Percentiles rank a stretch among this genome's conserved stretches.
These are phyloP conservation scores for Thielaviopsis populi DNA, from an alignment of 2,329 filamentous ascomycete species.

Conservation along the genomic window DNA sequence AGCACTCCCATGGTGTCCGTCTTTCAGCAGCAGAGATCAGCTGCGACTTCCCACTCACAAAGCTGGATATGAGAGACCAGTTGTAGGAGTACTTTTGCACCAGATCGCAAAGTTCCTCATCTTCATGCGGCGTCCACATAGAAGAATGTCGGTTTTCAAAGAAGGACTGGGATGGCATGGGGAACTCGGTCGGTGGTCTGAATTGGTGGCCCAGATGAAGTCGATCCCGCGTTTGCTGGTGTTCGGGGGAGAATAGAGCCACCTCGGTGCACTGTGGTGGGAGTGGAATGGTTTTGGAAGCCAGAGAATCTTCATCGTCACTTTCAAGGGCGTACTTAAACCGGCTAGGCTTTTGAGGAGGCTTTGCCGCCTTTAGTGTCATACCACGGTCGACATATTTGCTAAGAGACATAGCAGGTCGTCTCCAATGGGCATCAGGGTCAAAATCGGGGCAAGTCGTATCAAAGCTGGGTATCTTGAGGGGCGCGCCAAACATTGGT, in stretches of 20 bases:
- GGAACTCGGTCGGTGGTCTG: constrained; percentile 76
- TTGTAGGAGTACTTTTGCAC: constrained; percentile 95
- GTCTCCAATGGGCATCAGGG: constrained; percentile 58
- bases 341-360: constrained; percentile 63
- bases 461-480: constrained; percentile 44
- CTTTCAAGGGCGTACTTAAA: constrained; percentile 67
- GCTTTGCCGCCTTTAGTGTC: constrained; percentile 48
- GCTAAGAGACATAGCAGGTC: constrained; percentile 66
- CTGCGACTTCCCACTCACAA: constrained; percentile 56
- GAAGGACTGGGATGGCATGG: constrained; percentile 80
- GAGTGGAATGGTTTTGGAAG: constrained; percentile 29
- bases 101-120: constrained; percentile 71
- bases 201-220: constrained; percentile 87
- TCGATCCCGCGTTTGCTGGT: constrained; percentile 76
- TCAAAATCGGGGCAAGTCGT: constrained; percentile 42
- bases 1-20: constrained; percentile 95
- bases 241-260: constrained; percentile 76
- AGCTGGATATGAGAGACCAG: constrained; percentile 83
- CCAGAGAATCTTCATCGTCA: constrained; percentile 35
- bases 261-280: constrained; percentile 60
- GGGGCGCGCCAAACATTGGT: constrained; percentile 58
- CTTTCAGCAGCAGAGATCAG: constrained; percentile 79
- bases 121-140: constrained; percentile 81
- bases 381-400: constrained; percentile 77
- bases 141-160: constrained; percentile 78